A percentile compares a stretch with the other conserved stretches of the same genome.
Conservation (phyloP, 345 rosid genomes). For the Reutealis trisperma region DNA sequence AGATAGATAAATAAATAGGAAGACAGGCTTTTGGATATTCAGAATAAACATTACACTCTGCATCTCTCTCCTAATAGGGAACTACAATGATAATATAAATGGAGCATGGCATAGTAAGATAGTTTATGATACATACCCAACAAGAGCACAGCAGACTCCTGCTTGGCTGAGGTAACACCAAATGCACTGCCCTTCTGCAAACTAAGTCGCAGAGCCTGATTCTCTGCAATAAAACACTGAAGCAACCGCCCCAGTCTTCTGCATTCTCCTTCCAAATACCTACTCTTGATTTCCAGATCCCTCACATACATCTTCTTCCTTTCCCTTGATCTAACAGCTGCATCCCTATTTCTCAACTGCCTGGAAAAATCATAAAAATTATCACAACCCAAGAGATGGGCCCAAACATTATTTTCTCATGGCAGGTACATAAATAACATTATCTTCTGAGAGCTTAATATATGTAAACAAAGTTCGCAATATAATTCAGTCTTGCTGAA, state of each 20-base stretch:
- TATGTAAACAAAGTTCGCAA: too few relatives aligned
- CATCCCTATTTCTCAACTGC: conserved; percentile 87
- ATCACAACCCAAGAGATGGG: not conserved
- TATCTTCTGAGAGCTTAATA: not conserved
- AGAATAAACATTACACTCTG: not conserved
- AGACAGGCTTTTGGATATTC: not conserved
- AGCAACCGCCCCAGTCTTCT: conserved; percentile 75
- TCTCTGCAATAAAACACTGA: conserved; percentile 71
- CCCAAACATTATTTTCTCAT: not conserved
- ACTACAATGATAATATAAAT: not conserved
- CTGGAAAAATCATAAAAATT: conserved; percentile 39
- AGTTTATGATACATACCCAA: conserved; percentile 56
- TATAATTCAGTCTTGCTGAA: not conserved
- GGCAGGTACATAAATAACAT: not conserved
- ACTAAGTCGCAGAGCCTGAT: conserved; percentile 66
- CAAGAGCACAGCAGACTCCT: conserved; percentile 99
- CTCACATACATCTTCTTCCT: conserved; percentile 73
- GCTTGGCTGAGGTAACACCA: conserved; percentile 73
- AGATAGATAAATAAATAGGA: too few relatives aligned
- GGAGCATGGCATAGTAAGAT: not conserved
- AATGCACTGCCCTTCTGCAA: conserved; percentile 54
- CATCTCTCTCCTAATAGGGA: not conserved
- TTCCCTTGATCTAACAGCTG: conserved; percentile 82
- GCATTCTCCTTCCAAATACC: conserved; percentile 79
- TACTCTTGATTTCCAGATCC: conserved; percentile 82